Conservation (phyloP, 2,329 filamentous ascomycete genomes). For the Neofusicoccum sp. region DNA sequence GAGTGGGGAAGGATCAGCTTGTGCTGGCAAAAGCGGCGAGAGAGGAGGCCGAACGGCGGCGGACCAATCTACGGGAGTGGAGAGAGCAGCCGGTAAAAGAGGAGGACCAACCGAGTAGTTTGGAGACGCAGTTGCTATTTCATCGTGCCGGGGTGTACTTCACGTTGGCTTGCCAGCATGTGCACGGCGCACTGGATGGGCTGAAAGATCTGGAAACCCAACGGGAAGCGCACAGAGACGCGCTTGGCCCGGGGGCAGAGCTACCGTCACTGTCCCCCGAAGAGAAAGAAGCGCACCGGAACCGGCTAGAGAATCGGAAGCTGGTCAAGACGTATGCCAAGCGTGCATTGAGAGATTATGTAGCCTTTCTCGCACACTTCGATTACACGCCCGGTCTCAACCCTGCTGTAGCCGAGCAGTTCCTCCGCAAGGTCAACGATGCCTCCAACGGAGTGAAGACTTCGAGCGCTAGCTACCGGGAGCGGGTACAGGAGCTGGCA, state of each 20-base stretch:
- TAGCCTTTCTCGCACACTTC: slow-evolving; percentile 68
- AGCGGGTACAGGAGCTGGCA: neutral
- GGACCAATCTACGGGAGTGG: slow-evolving; percentile 25
- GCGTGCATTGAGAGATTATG: slow-evolving; percentile 71
- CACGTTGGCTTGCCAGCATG: slow-evolving; percentile 65
- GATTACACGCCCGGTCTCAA: slow-evolving; percentile 75
- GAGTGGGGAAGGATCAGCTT: slow-evolving; percentile 49
- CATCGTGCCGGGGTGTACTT: slow-evolving; percentile 73
- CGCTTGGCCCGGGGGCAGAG: slow-evolving; percentile 28
- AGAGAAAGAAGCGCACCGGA: slow-evolving; percentile 49
- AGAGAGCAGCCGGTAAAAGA: slow-evolving; percentile 48
- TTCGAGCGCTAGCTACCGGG: neutral
- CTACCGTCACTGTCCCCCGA: slow-evolving; percentile 38
- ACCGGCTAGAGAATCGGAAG: slow-evolving; percentile 62
- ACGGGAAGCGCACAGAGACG: slow-evolving; percentile 24
- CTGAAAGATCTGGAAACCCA: slow-evolving; percentile 39
- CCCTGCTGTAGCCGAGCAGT: slow-evolving; percentile 57
- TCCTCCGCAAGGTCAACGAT: slow-evolving; percentile 57
- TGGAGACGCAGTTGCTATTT: slow-evolving; percentile 73
- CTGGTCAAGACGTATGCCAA: slow-evolving; percentile 72
- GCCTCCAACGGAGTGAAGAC: slow-evolving; percentile 38
- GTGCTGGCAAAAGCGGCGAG: slow-evolving; percentile 51
- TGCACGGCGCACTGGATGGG: slow-evolving; percentile 57
- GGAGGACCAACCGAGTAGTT: slow-evolving; percentile 69
- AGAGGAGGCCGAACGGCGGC: slow-evolving; percentile 33